phyloP scores from a whole-genome alignment of 2,329 filamentous ascomycete species.

The Botrytis aclada region DNA sequence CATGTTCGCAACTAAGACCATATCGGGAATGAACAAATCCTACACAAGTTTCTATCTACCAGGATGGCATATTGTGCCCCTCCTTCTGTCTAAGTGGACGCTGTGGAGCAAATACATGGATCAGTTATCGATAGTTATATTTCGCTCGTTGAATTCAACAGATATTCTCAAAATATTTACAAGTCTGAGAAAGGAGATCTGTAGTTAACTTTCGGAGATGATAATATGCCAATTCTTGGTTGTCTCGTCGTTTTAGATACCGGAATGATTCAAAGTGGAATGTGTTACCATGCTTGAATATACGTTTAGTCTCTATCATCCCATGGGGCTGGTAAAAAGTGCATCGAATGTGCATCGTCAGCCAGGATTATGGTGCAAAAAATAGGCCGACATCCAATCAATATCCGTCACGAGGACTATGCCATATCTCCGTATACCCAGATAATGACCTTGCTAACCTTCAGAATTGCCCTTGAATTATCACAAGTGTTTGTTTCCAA shows the following conservation, averaged over 20 bases:
- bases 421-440: background rate
- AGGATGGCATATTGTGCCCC: slow-evolving; percentile 2
- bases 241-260: background rate
- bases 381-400: slow-evolving; percentile 26
- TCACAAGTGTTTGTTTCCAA: background rate
- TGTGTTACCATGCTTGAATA: background rate
- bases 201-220: background rate
- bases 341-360: slow-evolving; percentile 9
- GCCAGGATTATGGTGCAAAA: slow-evolving; percentile 14
- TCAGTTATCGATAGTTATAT: background rate
- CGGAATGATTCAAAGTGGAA: background rate
- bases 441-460: slow-evolving; percentile 17
- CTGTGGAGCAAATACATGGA: slow-evolving; percentile 1
- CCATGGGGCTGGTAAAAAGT: background rate
- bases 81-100: slow-evolving; percentile 19
- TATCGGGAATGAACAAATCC: slow-evolving; percentile 13
- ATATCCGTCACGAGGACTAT: slow-evolving; percentile 25
- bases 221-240: background rate
- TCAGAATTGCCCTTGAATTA: slow-evolving; percentile 10
- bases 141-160: background rate
- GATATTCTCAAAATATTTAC: background rate
- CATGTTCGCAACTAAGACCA: slow-evolving; percentile 1
- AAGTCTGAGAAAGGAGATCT: background rate
- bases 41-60: slow-evolving; percentile 9
- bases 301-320: background rate